Evolutionary conservation across 495 filamentous ascomycete species (phyloP).

Genomic region (Penicillium simplicissimum): DNA sequence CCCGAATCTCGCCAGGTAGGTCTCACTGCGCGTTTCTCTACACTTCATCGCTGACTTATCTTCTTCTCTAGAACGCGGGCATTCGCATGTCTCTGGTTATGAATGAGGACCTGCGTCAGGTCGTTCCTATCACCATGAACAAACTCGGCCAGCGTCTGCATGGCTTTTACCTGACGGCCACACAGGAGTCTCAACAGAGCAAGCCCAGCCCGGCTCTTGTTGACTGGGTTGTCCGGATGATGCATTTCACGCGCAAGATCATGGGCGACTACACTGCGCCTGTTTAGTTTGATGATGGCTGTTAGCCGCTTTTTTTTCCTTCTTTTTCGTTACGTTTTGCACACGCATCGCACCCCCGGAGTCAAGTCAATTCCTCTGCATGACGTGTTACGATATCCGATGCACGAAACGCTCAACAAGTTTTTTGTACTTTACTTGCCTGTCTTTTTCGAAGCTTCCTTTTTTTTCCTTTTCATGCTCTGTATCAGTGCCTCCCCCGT

Average conservation of each 20-base stretch:
- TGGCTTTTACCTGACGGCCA: conserved; percentile 66
- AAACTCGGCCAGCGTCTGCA: conserved; percentile 72
- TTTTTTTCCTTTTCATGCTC: neutral
- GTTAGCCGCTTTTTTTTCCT: neutral
- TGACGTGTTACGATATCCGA: conserved; percentile 23
- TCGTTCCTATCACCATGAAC: conserved; percentile 64
- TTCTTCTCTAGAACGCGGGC: conserved; percentile 62
- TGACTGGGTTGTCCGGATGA: conserved; percentile 48
- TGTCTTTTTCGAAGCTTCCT: neutral
- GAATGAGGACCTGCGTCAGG: conserved; percentile 62
- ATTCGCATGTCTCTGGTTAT: conserved; percentile 41
- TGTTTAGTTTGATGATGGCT: neutral
- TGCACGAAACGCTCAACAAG: conserved; percentile 1
- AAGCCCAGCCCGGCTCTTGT: conserved; percentile 53
- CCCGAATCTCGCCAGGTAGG: conserved; percentile 49
- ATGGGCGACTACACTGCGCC: conserved; percentile 13
- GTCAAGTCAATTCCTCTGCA: conserved; percentile 19
- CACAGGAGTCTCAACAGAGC: conserved; percentile 60
- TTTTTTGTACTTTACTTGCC: neutral
- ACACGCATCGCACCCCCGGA: neutral
- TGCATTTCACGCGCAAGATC: conserved; percentile 57
- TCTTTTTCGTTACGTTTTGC: neutral
- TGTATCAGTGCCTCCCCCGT: neutral
- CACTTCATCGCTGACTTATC: neutral
- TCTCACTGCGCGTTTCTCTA: neutral